phyloP scores from a whole-genome alignment of 768 basidiomycete genomes.

The Rhizopogon roseolus region DNA sequence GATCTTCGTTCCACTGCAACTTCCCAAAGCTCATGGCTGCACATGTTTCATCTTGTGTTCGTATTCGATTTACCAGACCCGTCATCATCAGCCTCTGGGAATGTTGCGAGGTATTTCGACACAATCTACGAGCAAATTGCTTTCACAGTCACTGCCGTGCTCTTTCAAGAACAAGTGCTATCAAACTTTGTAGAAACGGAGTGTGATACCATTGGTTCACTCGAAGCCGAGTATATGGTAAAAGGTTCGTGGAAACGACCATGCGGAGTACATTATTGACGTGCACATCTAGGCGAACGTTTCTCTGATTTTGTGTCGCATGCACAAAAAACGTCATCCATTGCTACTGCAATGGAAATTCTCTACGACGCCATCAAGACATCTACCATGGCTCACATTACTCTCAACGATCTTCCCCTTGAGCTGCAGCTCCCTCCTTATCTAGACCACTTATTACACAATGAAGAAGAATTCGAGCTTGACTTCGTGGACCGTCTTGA shows the following conservation, averaged over 20 bases:
- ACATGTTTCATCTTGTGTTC: slow-evolving; percentile 81
- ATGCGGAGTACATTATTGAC: slow-evolving; percentile 5
- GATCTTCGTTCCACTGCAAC: slow-evolving; percentile 19
- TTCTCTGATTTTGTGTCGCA: slow-evolving; percentile 51
- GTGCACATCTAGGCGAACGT: slow-evolving; percentile 43
- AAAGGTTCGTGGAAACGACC: slow-evolving; percentile 51
- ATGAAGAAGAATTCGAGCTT: slow-evolving; percentile 51
- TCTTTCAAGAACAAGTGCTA: slow-evolving; percentile 87
- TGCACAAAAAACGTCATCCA: slow-evolving; percentile 60
- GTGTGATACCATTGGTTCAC: slow-evolving; percentile 61
- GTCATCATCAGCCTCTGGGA: slow-evolving; percentile 75
- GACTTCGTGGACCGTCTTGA: slow-evolving; percentile 47
- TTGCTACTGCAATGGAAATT: slow-evolving; percentile 75
- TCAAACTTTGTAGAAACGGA: slow-evolving; percentile 84
- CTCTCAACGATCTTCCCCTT: slow-evolving; percentile 72
- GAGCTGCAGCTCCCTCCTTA: slow-evolving; percentile 86
- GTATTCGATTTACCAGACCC: slow-evolving; percentile 90
- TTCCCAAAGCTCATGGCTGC: slow-evolving; percentile 46
- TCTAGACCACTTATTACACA: slow-evolving; percentile 66
- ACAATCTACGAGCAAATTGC: slow-evolving; percentile 86
- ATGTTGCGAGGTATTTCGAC: slow-evolving; percentile 76
- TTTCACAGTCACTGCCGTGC: slow-evolving; percentile 86
- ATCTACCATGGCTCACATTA: slow-evolving; percentile 71
- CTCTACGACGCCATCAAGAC: slow-evolving; percentile 78
- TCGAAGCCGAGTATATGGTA: slow-evolving; percentile 67